phyloP scores from a whole-genome alignment of 2,329 filamentous ascomycete genomes.

The Pseudopyricularia cyperi region DNA sequence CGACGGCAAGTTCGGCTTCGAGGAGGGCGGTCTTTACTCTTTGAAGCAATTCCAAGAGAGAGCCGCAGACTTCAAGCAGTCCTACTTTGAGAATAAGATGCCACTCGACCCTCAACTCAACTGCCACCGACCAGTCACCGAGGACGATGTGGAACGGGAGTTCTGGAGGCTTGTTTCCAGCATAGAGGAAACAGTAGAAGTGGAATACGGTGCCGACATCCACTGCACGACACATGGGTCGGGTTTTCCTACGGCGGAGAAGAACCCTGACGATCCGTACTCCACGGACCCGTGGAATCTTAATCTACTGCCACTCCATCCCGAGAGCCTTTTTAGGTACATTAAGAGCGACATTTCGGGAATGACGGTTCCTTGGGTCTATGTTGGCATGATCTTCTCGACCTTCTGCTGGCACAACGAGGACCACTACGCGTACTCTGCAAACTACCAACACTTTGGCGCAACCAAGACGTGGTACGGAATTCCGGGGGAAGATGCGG shows the following conservation, averaged over 20 bases:
- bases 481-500: conserved; percentile 83
- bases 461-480: conserved; percentile 99
- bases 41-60: conserved; percentile 93
- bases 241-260: conserved; percentile 89
- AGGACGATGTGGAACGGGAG: conserved; percentile 91
- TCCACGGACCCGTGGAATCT: conserved; percentile 91
- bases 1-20: conserved; percentile 92
- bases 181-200: conserved; percentile 88
- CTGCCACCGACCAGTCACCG: conserved; percentile 67
- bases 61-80: conserved; percentile 86
- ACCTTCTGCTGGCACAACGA: conserved; percentile 99
- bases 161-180: conserved; percentile 95
- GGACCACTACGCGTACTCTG: conserved; percentile 94
- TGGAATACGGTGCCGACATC: conserved; percentile 96
- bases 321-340: conserved; percentile 86
- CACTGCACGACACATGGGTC: conserved; percentile 97
- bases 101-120: conserved; percentile 76
- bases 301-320: conserved; percentile 79
- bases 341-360: conserved; percentile 98
- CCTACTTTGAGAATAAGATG: conserved; percentile 85
- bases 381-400: conserved; percentile 98
- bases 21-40: conserved; percentile 92
- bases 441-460: conserved; percentile 97
- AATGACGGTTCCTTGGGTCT: conserved; percentile 98
- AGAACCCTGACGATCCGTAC: conserved; percentile 75